A percentile compares a stretch with the other conserved stretches of the same genome.
Evolutionary conservation across 495 filamentous ascomycete species (phyloP).

Genomic region (Gamarada debralockiae): DNA sequence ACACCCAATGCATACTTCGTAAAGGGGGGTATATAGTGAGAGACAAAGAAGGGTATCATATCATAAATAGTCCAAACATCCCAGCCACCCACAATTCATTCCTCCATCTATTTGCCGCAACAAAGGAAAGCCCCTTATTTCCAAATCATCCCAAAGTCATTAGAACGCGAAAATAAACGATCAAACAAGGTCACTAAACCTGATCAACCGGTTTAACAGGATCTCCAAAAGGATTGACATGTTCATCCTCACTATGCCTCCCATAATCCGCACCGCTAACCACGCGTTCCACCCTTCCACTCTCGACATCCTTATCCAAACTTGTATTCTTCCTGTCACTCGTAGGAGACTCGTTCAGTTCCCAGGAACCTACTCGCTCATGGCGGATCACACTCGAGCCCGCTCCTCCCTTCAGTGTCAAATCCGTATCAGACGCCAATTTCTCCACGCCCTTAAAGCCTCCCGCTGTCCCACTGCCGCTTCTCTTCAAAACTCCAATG

Average conservation of each 20-base stretch:
- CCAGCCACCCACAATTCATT: neutral
- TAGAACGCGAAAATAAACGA: neutral
- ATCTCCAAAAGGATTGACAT: slow-evolving; percentile 21
- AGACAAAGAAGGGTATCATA: slow-evolving; percentile 25
- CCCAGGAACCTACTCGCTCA: slow-evolving; percentile 51
- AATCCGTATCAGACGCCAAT: slow-evolving; percentile 46
- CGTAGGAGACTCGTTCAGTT: slow-evolving; percentile 34
- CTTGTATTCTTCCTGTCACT: neutral
- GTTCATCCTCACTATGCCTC: slow-evolving; percentile 16
- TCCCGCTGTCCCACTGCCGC: slow-evolving; percentile 23
- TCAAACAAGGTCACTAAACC: slow-evolving; percentile 1
- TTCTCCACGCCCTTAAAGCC: slow-evolving; percentile 49
- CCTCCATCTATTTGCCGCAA: neutral
- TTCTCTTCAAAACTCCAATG: slow-evolving; percentile 12
- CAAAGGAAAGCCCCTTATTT: neutral
- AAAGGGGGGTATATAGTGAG: slow-evolving; percentile 20
- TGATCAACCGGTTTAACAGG: slow-evolving; percentile 19
- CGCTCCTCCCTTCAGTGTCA: slow-evolving; percentile 27
- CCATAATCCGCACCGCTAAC: slow-evolving; percentile 12
- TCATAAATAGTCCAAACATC: slow-evolving; percentile 1
- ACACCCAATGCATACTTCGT: neutral
- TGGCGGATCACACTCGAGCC: slow-evolving; percentile 33
- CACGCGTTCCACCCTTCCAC: slow-evolving; percentile 7
- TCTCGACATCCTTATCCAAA: slow-evolving; percentile 21
- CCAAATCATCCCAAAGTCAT: neutral